Conservation (phyloP, 1,139 yeast genomes). For the Blastobotrys serpentis region DNA sequence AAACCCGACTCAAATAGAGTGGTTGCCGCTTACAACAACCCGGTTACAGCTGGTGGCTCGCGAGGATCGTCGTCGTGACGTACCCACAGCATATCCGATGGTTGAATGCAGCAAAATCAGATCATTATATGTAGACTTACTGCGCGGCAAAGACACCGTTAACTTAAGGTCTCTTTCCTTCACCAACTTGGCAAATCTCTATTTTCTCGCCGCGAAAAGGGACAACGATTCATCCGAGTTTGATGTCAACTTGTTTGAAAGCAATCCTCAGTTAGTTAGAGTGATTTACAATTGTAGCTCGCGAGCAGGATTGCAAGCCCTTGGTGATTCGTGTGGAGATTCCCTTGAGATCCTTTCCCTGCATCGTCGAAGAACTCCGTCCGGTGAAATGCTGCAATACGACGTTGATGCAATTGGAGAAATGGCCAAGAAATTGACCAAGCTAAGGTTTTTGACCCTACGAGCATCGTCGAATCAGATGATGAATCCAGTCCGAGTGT, state of each 20-base stretch:
- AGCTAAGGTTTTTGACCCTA: constrained; percentile 13
- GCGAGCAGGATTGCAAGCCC: constrained; percentile 11
- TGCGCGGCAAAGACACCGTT: constrained; percentile 12
- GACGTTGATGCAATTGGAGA: constrained; percentile 13
- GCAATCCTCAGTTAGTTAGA: constrained; percentile 15
- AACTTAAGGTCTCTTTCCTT: constrained; percentile 9
- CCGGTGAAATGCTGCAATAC: constrained; percentile 12
- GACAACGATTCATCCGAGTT: background rate
- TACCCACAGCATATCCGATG: background rate
- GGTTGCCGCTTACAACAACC: constrained; percentile 13
- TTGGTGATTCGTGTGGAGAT: constrained; percentile 12
- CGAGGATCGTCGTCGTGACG: constrained; percentile 12
- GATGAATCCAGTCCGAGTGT: constrained; percentile 12
- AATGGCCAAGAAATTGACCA: constrained; percentile 4
- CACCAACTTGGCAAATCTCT: constrained; percentile 11
- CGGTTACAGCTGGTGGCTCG: constrained; percentile 10
- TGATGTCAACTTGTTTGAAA: constrained; percentile 14
- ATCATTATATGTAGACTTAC: constrained; percentile 14
- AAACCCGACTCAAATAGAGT: constrained; percentile 9
- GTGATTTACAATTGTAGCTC: constrained; percentile 18
- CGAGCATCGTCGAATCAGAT: constrained; percentile 9
- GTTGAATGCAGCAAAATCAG: constrained; percentile 10
- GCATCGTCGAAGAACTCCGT: constrained; percentile 10
- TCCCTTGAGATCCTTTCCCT: constrained; percentile 16
- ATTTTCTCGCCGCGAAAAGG: constrained; percentile 8